phyloP scores from a whole-genome alignment of 257 asterid species.

The Haberlea rhodopensis region DNA sequence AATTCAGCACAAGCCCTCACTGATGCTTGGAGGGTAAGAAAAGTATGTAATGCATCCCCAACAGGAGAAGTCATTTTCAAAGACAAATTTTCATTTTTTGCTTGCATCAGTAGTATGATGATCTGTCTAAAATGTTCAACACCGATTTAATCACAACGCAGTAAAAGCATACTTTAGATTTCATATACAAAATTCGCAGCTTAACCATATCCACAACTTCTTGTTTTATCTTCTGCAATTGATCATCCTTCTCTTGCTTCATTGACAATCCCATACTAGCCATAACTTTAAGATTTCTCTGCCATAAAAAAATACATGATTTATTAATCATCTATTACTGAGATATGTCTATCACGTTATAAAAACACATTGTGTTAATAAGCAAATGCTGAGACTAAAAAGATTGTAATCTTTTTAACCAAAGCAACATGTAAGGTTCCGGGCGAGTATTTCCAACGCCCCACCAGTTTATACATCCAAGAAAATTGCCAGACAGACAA shows the following conservation, averaged over 20 bases:
- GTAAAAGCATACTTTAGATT: slow-evolving; percentile 57
- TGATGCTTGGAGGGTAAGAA: background rate
- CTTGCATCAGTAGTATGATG: too few species aligned
- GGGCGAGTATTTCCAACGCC: too few species aligned
- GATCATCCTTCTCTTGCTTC: slow-evolving; percentile 81
- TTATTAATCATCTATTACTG: slow-evolving; percentile 17
- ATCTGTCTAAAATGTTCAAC: too few species aligned
- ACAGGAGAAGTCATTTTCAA: background rate
- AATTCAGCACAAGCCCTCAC: slow-evolving; percentile 20
- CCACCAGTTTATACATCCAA: slow-evolving; percentile 5
- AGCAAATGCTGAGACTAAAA: slow-evolving; percentile 7
- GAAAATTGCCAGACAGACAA: slow-evolving; percentile 12
- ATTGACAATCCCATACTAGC: slow-evolving; percentile 82
- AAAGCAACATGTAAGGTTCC: background rate
- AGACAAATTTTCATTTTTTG: too few species aligned
- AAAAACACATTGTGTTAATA: slow-evolving; percentile 18
- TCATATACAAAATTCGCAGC: slow-evolving; percentile 56
- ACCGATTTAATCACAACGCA: slow-evolving; percentile 11
- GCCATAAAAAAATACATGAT: slow-evolving; percentile 28
- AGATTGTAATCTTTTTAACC: background rate
- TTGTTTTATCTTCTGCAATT: slow-evolving; percentile 73
- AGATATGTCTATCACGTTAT: slow-evolving; percentile 4
- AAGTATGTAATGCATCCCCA: background rate
- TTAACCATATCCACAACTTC: slow-evolving; percentile 91
- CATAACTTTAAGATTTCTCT: slow-evolving; percentile 91